Percentiles rank a stretch among this genome's conserved stretches.
These are phyloP conservation scores for Thalassiosira hispida DNA, from an alignment of 352 stramenopile genomes.

Conservation along the genomic window DNA sequence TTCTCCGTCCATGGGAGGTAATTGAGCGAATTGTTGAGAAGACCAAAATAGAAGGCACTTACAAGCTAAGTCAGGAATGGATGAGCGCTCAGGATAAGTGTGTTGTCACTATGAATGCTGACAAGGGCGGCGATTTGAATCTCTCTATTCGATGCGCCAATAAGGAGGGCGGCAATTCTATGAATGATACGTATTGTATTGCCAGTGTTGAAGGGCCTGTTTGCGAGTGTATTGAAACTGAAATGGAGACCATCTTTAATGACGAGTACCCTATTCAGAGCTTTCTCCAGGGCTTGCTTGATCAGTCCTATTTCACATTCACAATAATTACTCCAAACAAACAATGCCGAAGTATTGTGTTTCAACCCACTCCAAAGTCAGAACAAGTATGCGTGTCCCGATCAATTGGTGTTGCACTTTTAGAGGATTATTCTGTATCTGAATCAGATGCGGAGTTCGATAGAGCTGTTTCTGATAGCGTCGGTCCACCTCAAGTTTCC, in stretches of 20 bases:
- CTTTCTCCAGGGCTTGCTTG: constrained; percentile 10
- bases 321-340: constrained; percentile 2
- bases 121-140: constrained; percentile 19
- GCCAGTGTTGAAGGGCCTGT: constrained; percentile 18
- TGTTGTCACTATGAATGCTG: constrained; percentile 12
- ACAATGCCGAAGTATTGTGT: constrained; percentile 1
- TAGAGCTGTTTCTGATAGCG: not conserved
- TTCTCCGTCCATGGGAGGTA: constrained; percentile 14
- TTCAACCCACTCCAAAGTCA: constrained; percentile 2
- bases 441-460: not conserved
- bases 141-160: constrained; percentile 12
- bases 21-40: constrained; percentile 23
- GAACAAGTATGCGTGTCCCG: not conserved
- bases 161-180: constrained; percentile 25
- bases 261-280: constrained; percentile 7
- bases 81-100: constrained; percentile 10
- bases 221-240: constrained; percentile 23
- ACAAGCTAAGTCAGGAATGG: constrained; percentile 20
- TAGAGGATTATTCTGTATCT: not conserved
- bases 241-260: constrained; percentile 18
- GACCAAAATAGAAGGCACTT: constrained; percentile 2
- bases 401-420: not conserved
- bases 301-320: not conserved
- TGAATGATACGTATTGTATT: constrained; percentile 21
- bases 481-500: not conserved